Evolutionary conservation across 208 protist genomes (phyloP).

Genomic region (Crithidia brevicula): DNA sequence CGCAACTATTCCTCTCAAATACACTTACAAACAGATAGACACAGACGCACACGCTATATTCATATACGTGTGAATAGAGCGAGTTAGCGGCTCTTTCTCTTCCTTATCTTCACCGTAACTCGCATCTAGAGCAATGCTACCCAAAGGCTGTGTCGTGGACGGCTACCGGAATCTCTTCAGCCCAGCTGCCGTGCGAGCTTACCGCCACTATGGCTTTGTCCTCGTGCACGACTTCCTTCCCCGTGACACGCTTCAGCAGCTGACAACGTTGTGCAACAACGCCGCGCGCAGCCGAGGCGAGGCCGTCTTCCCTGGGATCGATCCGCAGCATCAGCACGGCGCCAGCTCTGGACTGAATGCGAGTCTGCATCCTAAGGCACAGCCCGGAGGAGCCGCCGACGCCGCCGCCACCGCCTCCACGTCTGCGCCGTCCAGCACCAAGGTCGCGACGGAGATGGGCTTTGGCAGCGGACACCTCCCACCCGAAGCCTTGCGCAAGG

Average conservation of each 20-base stretch:
- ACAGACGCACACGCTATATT: no score
- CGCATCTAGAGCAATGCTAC: not conserved
- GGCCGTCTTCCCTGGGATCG: constrained; percentile 64
- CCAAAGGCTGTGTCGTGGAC: constrained; percentile 36
- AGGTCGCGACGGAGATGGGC: constrained; percentile 9
- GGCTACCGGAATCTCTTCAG: constrained; percentile 43
- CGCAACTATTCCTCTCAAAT: no score
- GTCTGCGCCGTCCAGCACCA: not conserved
- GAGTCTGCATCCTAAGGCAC: constrained; percentile 19
- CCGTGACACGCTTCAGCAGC: constrained; percentile 5
- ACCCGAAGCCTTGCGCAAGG: constrained; percentile 25
- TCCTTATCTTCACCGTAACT: not conserved
- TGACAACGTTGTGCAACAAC: constrained; percentile 40
- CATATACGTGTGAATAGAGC: no score
- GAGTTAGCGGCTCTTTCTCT: not conserved
- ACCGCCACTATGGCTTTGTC: constrained; percentile 66
- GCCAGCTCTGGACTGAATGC: constrained; percentile 37
- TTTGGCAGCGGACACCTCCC: constrained; percentile 32
- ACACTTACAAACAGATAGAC: no score
- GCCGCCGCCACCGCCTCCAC: not conserved
- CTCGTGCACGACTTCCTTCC: constrained; percentile 53
- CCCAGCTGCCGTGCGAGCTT: constrained; percentile 53
- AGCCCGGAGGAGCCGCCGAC: not conserved
- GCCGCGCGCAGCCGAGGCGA: constrained; percentile 41
- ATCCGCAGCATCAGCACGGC: constrained; percentile 49